These are phyloP conservation scores for Nannizzia gypsea DNA, from an alignment of 2,329 filamentous ascomycete species.

Conservation along the genomic window DNA sequence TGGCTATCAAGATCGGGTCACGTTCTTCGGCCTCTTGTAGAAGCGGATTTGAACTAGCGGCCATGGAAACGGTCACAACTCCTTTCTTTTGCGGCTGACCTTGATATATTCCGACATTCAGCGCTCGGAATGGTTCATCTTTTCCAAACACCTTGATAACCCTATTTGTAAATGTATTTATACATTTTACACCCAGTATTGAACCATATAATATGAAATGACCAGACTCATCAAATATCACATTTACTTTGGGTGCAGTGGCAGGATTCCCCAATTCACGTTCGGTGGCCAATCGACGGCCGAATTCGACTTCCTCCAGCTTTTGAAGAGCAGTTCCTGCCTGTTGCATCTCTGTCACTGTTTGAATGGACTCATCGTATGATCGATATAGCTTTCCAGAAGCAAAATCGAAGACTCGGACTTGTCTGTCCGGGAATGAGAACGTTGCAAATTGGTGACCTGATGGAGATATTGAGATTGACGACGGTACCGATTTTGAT, in stretches of 20 bases:
- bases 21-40: conserved; percentile 82
- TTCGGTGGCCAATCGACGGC: conserved; percentile 73
- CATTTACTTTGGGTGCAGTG: conserved; percentile 61
- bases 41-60: conserved; percentile 83
- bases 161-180: conserved; percentile 91
- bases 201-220: conserved; percentile 93
- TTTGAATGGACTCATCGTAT: conserved; percentile 87
- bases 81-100: conserved; percentile 91
- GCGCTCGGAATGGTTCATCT: conserved; percentile 74
- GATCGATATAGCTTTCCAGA: conserved; percentile 79
- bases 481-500: conserved; percentile 70
- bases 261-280: conserved; percentile 65
- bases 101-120: conserved; percentile 82
- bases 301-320: conserved; percentile 84
- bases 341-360: conserved; percentile 89
- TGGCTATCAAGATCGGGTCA: conserved; percentile 78
- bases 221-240: conserved; percentile 91
- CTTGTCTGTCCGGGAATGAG: conserved; percentile 85
- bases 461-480: conserved; percentile 72
- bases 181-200: conserved; percentile 80
- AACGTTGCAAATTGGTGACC: conserved; percentile 78
- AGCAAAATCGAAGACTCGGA: conserved; percentile 85
- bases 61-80: conserved; percentile 91
- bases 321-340: conserved; percentile 72
- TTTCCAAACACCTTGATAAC: conserved; percentile 82